A percentile compares a stretch with the other conserved stretches of the same genome.
Conservation (phyloP, 768 basidiomycete species). For the Phylloporus sp. region DNA sequence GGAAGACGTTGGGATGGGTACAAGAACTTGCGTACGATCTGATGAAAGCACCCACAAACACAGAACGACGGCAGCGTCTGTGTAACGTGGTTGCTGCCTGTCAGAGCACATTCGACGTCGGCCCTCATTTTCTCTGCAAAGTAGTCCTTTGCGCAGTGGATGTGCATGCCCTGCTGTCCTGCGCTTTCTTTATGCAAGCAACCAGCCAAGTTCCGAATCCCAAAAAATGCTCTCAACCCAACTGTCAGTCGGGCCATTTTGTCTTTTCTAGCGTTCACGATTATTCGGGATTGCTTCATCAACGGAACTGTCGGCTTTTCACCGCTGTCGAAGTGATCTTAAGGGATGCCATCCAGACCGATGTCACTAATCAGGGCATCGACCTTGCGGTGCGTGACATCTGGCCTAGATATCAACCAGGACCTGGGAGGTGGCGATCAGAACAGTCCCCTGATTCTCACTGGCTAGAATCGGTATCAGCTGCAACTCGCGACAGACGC, state of each 20-base stretch:
- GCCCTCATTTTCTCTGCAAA: not conserved
- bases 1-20: conserved; percentile 32
- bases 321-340: conserved; percentile 11
- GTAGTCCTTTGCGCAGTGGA: conserved; percentile 13
- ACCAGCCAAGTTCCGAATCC: conserved; percentile 1
- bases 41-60: not conserved
- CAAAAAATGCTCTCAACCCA: too few relatives aligned
- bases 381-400: conserved; percentile 9
- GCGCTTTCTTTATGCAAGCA: conserved; percentile 20
- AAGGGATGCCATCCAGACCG: not conserved
- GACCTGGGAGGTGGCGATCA: conserved; percentile 5
- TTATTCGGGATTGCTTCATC: conserved; percentile 7
- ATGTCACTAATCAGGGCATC: conserved; percentile 1
- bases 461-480: too few relatives aligned
- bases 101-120: conserved; percentile 25
- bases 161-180: conserved; percentile 17
- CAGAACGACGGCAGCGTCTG: conserved; percentile 14
- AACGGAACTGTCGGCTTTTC: conserved; percentile 25
- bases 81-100: conserved; percentile 36
- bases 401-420: conserved; percentile 8
- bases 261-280: too few relatives aligned
- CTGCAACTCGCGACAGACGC: too few relatives aligned
- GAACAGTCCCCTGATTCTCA: not conserved
- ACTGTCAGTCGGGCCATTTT: too few relatives aligned
- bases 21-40: conserved; percentile 22